A percentile compares a stretch with the other conserved stretches of the same genome.
phyloP scores from a whole-genome alignment of 75 land plant genomes.

The Adiantum capillusveneris region DNA sequence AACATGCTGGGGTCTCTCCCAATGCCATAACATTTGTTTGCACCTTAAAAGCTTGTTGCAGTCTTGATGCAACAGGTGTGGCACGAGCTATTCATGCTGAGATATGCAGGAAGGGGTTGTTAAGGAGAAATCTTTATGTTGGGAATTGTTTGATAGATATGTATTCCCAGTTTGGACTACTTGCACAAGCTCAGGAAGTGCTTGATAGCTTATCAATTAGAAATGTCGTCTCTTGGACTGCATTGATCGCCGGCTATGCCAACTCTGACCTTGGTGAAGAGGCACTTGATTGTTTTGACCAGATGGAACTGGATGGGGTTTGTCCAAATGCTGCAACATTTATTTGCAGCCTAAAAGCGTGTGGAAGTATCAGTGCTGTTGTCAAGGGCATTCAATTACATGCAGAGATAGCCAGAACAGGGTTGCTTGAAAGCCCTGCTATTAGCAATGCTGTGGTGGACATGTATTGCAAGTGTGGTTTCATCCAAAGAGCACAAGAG shows the following conservation, averaged over 20 bases:
- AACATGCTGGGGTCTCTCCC: constrained; percentile 12
- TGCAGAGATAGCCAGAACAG: constrained; percentile 14
- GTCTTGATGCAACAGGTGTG: constrained; percentile 14
- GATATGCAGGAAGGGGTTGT: not conserved
- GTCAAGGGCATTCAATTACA: constrained; percentile 21
- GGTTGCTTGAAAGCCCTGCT: constrained; percentile 1
- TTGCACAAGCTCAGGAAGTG: constrained; percentile 2
- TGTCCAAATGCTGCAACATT: constrained; percentile 1
- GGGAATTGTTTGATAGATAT: constrained; percentile 6
- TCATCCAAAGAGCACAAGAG: constrained; percentile 6
- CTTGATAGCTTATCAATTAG: not conserved
- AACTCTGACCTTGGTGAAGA: not conserved
- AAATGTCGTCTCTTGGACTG: constrained; percentile 8
- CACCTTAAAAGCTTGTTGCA: constrained; percentile 32
- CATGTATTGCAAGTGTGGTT: constrained; percentile 36
- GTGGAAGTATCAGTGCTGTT: not conserved
- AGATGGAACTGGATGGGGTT: constrained; percentile 5
- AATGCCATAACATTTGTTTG: constrained; percentile 31
- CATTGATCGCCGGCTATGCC: constrained; percentile 4
- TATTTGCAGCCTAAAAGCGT: constrained; percentile 6
- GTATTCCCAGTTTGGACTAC: not conserved
- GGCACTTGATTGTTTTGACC: not conserved
- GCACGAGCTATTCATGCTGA: constrained; percentile 7
- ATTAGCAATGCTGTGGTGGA: constrained; percentile 25
- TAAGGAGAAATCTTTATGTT: not conserved